Conservation (phyloP, 345 rosid species). For the Pelargonium nanum region DNA sequence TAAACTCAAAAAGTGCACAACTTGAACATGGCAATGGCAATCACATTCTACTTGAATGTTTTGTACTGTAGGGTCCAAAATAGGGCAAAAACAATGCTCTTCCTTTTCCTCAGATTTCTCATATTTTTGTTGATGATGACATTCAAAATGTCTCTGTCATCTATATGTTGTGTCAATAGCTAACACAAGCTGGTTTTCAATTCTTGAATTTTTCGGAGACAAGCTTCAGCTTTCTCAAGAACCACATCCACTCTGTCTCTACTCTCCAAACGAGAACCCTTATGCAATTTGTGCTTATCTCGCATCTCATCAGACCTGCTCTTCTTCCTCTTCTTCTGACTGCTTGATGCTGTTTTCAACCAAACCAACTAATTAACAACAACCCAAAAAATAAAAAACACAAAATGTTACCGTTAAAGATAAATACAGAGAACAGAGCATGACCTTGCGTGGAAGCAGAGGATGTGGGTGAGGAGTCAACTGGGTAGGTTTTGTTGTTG, state of each 20-base stretch:
- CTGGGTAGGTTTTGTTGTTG: background rate
- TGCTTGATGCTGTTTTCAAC: slow-evolving; percentile 13
- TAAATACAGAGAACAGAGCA: background rate
- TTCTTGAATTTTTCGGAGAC: background rate
- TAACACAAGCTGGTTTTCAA: background rate
- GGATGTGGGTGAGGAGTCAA: slow-evolving; percentile 10
- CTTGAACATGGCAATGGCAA: no score
- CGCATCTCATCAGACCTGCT: background rate
- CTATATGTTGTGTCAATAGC: no score
- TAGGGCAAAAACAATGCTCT: background rate
- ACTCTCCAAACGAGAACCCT: background rate
- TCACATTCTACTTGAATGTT: no score
- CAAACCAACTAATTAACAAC: background rate
- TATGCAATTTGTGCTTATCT: background rate
- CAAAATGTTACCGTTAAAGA: background rate
- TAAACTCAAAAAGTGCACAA: no score
- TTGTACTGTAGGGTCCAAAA: background rate
- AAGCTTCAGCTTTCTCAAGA: background rate
- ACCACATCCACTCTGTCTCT: slow-evolving; percentile 15
- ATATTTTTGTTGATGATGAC: background rate
- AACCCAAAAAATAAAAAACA: background rate
- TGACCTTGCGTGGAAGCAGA: slow-evolving; percentile 39
- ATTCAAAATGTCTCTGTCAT: background rate
- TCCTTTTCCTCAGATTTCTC: no score
- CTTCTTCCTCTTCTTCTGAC: slow-evolving; percentile 14